phyloP scores from a whole-genome alignment of 805 yeast genomes.

The Yarrowia yakushimensis region DNA sequence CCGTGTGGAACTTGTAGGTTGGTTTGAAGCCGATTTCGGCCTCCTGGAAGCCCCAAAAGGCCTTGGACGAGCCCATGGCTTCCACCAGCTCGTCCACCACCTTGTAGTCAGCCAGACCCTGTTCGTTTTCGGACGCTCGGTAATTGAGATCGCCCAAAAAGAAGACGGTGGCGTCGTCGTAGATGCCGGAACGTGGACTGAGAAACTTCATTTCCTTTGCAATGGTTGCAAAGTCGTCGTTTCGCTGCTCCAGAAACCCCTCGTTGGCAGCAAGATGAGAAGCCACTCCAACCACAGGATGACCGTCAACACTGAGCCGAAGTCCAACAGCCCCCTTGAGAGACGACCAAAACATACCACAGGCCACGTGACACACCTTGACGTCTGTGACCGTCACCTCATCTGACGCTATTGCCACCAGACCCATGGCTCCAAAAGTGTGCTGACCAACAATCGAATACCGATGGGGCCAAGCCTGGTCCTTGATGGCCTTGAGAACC shows the following conservation, averaged over 20 bases:
- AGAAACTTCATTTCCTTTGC: constrained; percentile 52
- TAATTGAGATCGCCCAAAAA: constrained; percentile 86
- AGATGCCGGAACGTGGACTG: background rate
- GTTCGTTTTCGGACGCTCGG: constrained; percentile 45
- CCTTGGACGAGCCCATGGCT: constrained; percentile 43
- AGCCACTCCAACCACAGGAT: constrained; percentile 51
- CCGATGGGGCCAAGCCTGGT: background rate
- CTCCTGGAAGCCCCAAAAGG: constrained; percentile 65
- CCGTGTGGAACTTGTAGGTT: constrained; percentile 64
- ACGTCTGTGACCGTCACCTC: constrained; percentile 47
- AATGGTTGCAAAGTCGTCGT: constrained; percentile 49
- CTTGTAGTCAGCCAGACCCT: constrained; percentile 35
- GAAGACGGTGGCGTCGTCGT: constrained; percentile 59
- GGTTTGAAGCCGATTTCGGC: constrained; percentile 66
- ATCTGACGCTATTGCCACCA: constrained; percentile 29
- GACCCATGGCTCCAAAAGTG: constrained; percentile 28
- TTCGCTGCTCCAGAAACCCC: constrained; percentile 55
- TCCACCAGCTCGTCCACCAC: constrained; percentile 50
- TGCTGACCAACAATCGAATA: background rate
- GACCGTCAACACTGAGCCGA: constrained; percentile 43
- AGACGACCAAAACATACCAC: constrained; percentile 58
- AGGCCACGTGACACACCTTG: constrained; percentile 35
- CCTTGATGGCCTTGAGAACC: constrained; percentile 33
- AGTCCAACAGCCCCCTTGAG: constrained; percentile 74
- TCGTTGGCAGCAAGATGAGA: constrained; percentile 80